A percentile compares a stretch with the other conserved stretches of the same genome.
Conservation (phyloP, 78 protist species). For the Monosiga brevicollis region DNA sequence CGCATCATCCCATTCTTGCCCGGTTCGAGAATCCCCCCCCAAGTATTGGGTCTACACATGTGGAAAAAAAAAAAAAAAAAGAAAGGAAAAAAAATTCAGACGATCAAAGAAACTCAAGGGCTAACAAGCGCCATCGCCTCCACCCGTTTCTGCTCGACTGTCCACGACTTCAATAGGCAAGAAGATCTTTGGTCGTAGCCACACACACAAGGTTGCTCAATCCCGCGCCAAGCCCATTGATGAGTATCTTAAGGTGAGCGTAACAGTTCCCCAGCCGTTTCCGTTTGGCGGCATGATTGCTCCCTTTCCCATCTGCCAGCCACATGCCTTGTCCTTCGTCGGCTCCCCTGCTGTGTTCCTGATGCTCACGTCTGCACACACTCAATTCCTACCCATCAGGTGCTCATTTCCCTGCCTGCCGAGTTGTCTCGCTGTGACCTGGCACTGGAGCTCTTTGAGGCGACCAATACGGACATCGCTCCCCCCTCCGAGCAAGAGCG, state of each 20-base stretch:
- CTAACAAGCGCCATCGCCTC: too few species aligned
- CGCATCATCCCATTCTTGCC: conserved; percentile 2
- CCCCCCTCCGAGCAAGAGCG: not conserved
- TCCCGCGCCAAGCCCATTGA: not conserved
- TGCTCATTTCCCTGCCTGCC: not conserved
- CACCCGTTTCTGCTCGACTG: not conserved
- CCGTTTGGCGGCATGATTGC: not conserved
- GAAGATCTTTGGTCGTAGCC: conserved; percentile 4
- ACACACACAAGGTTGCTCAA: not conserved
- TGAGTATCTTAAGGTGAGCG: not conserved
- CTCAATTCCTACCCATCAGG: not conserved
- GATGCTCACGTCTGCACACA: not conserved
- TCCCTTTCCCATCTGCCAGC: not conserved
- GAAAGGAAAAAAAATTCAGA: not conserved
- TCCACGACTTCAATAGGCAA: conserved; percentile 1
- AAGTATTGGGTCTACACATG: not conserved
- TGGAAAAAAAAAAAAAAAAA: too few species aligned
- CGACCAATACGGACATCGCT: not conserved
- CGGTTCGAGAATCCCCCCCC: not conserved
- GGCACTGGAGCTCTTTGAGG: not conserved
- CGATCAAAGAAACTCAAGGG: not conserved
- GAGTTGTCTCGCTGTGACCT: not conserved
- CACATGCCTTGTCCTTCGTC: not conserved
- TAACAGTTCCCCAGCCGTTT: not conserved
- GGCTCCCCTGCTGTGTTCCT: not conserved